A percentile compares a stretch with the other conserved stretches of the same genome.
Conservation (phyloP, 306 rosid genomes). For the Glycine tomentella region DNA sequence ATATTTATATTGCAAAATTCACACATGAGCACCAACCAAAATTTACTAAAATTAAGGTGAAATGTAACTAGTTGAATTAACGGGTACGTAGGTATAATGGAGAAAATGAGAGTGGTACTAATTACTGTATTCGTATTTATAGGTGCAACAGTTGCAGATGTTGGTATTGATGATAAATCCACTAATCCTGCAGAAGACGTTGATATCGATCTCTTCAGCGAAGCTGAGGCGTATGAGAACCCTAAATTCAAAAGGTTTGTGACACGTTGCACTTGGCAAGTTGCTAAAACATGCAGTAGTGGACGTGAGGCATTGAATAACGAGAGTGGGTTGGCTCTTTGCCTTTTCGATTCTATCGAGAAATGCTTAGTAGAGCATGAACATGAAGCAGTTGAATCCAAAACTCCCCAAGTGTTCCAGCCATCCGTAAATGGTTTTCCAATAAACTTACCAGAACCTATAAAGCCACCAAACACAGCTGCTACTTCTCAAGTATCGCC, state of each 20-base stretch:
- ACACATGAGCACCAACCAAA: not conserved
- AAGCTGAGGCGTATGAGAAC: not conserved
- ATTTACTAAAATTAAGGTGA: not conserved
- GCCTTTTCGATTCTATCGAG: not conserved
- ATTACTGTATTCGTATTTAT: not conserved
- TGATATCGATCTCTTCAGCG: not conserved
- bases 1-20: no score
- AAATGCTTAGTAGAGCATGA: no score
- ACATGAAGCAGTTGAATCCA: no score
- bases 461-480: no score
- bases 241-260: not conserved
- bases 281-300: not conserved
- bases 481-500: no score
- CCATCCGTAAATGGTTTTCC: no score
- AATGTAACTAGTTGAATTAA: not conserved
- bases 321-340: no score
- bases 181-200: not conserved
- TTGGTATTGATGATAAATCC: not conserved
- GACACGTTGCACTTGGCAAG: not conserved
- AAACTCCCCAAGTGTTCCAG: no score
- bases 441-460: no score
- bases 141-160: not conserved
- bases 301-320: no score
- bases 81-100: not conserved
- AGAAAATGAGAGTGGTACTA: slow-evolving; percentile 11